Conservation (phyloP, 164 flowering plant genomes). For the Vitis rotundifolia region DNA sequence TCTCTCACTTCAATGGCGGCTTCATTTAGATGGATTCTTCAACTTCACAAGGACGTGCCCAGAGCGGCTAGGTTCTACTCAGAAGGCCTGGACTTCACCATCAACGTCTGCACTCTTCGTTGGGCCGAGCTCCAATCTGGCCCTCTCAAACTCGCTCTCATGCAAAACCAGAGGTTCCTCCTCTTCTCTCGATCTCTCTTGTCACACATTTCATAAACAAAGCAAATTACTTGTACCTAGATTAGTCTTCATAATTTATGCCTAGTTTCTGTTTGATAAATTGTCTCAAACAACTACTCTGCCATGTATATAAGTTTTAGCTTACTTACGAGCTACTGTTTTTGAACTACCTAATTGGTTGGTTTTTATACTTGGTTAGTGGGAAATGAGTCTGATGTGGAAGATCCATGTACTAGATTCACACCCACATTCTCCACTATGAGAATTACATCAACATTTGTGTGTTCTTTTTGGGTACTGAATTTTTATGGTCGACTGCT, state of each 20-base stretch:
- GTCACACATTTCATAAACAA: too few species aligned
- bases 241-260: neutral
- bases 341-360: too few species aligned
- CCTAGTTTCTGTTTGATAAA: constrained; percentile 20
- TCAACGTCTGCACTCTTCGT: constrained; percentile 81
- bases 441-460: too few species aligned
- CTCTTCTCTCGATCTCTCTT: constrained; percentile 6
- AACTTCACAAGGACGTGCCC: constrained; percentile 96
- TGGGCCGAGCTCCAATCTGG: constrained; percentile 98
- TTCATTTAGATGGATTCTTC: constrained; percentile 81
- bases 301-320: neutral
- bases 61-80: constrained; percentile 90
- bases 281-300: constrained; percentile 10
- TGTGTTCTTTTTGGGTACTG: too few species aligned
- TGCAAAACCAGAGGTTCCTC: constrained; percentile 67
- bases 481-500: too few species aligned
- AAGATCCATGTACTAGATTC: too few species aligned
- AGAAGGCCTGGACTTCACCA: constrained; percentile 78
- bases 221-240: neutral
- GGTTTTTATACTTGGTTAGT: too few species aligned
- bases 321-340: neutral
- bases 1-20: constrained; percentile 37
- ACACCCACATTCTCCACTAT: too few species aligned
- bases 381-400: too few species aligned
- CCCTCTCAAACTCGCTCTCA: constrained; percentile 80